Percentiles rank a stretch among this genome's conserved stretches.
These are phyloP conservation scores for Irpex rosettiformis DNA, from an alignment of 1,284 basidiomycete genomes.

Conservation along the genomic window DNA sequence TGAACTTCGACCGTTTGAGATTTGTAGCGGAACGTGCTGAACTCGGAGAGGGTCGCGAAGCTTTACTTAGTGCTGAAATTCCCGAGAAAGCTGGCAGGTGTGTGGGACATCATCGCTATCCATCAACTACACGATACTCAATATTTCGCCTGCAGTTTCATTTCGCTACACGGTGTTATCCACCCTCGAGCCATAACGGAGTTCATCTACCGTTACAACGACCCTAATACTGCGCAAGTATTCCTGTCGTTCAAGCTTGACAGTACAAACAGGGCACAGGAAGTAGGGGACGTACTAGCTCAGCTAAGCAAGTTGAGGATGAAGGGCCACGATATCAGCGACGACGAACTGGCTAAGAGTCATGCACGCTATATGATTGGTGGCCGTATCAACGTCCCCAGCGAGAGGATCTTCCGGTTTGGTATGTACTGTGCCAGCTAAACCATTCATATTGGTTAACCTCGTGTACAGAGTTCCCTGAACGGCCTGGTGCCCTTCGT, in stretches of 20 bases:
- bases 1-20: conserved; percentile 96
- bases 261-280: conserved; percentile 56
- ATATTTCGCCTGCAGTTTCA: conserved; percentile 58
- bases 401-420: conserved; percentile 94
- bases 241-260: conserved; percentile 90
- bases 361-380: conserved; percentile 96
- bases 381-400: conserved; percentile 68
- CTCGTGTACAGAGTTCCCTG: conserved; percentile 80
- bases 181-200: conserved; percentile 95
- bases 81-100: conserved; percentile 90
- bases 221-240: conserved; percentile 72
- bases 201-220: conserved; percentile 89
- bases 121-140: conserved; percentile 10
- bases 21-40: conserved; percentile 99
- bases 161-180: conserved; percentile 84
- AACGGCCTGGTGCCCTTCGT: conserved; percentile 87
- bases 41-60: conserved; percentile 93
- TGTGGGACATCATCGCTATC: conserved; percentile 23
- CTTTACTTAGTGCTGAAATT: conserved; percentile 88
- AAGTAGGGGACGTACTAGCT: conserved; percentile 66
- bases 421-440: conserved; percentile 47
- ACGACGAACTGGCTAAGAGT: conserved; percentile 94
- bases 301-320: conserved; percentile 69
- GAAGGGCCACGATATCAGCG: conserved; percentile 86
- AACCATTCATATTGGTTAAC: not conserved